Conservation (phyloP, 179 eudicot genomes). For the Silene coronaria region DNA sequence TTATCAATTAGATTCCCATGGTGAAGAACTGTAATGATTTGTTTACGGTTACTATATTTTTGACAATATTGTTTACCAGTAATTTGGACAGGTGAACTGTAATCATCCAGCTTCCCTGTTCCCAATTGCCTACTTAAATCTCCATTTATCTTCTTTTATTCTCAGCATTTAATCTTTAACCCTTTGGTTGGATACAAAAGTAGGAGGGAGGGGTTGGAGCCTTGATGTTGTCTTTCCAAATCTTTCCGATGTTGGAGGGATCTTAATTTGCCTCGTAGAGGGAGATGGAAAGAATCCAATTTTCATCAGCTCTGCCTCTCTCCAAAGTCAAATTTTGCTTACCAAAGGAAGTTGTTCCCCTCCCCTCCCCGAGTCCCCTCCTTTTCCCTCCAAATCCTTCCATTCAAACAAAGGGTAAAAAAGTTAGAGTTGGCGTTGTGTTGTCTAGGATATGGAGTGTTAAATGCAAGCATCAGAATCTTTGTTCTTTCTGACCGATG, state of each 20-base stretch:
- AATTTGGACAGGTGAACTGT: not conserved
- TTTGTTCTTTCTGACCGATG: constrained; percentile 14
- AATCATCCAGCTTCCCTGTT: not conserved
- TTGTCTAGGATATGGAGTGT: not conserved
- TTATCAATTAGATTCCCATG: not conserved
- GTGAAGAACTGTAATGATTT: not conserved
- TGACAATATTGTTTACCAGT: not conserved
- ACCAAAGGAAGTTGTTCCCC: too few species aligned
- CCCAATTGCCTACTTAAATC: not conserved
- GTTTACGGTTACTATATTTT: not conserved
- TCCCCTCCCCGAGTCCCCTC: too few species aligned
- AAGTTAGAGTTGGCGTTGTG: not conserved
- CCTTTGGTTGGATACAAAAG: not conserved
- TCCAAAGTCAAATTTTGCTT: too few species aligned
- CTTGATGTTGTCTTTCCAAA: not conserved
- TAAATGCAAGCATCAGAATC: not conserved
- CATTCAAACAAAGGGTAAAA: not conserved
- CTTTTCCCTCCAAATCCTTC: not conserved
- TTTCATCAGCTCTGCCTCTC: too few species aligned
- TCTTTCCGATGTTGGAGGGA: not conserved
- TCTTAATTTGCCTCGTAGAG: too few species aligned
- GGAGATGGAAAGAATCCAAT: too few species aligned
- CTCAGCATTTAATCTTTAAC: not conserved
- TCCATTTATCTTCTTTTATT: not conserved
- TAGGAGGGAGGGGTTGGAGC: not conserved